Evolutionary conservation across 192 early-diverging fungal species (phyloP), one percentile per base, ranked within the genome.

Genomic region (Backusella macrospora): DNA sequence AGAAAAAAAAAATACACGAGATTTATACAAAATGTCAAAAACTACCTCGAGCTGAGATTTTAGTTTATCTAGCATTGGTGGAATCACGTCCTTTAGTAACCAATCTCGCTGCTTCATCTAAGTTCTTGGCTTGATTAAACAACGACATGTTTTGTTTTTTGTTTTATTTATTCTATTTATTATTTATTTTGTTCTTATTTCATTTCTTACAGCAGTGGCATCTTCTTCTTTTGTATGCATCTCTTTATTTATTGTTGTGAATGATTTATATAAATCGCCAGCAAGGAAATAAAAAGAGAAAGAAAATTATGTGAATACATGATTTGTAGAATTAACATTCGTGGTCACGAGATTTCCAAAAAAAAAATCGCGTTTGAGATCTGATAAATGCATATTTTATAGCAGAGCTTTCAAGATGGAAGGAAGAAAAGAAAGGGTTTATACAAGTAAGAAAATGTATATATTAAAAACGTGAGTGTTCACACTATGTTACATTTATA

Each of bases 51-150:
- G 66, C 34, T 73, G 71, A 42, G 46, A n/a, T 55, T 45, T 45
- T 18, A 77, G 29, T n/a, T 59, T 47, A 38, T 68, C 64, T 23
- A 77, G 23, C 48, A 77, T 68, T 29, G 65, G 52, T 6, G 76
- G 76, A 42, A 77, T 46, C 44, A 77, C 65, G 42, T 72, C 52
- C 52, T 77, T 16, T 21, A 77, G 65, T 14, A 77, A 45, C 76
- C 76, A 77, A 21, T 55, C 34, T 37, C 48, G 44, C 68, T 77
- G 59, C 12, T 72, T 44, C 16, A 68, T 42, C 76, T 77, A 74
- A 13, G 44, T 29, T 52, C 4, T 21, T 43, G 10, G 23, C 37
- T 40, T 26, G 12, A 8, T 46, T 12, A 6, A n/a, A 42, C 52
- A 70, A 18, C 23, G 47, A 40, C 4, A n/a, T n/a, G 46, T 18